These are phyloP conservation scores for Neoboletus brunneissimus DNA, from an alignment of 768 basidiomycete genomes.

Conservation along the genomic window DNA sequence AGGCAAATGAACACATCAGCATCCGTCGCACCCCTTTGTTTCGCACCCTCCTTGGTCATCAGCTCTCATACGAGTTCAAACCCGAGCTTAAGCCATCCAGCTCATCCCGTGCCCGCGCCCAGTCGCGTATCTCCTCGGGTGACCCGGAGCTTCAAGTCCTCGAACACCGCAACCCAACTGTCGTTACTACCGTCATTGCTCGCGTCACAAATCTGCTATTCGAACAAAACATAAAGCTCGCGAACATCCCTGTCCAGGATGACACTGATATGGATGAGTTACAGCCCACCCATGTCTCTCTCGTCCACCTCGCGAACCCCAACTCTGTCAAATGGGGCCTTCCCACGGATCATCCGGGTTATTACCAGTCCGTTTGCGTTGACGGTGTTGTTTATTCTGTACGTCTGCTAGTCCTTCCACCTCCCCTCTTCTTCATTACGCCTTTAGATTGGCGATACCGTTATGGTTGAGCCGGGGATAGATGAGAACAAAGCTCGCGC, in stretches of 20 bases:
- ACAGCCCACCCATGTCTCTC: constrained; percentile 8
- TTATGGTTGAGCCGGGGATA: constrained; percentile 59
- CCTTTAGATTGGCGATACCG: constrained; percentile 57
- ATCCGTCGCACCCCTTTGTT: constrained; percentile 43
- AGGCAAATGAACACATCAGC: constrained; percentile 28
- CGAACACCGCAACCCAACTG: constrained; percentile 36
- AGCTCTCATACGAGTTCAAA: constrained; percentile 22
- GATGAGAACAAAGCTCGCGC: constrained; percentile 44
- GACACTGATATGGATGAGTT: constrained; percentile 25
- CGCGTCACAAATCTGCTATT: constrained; percentile 47
- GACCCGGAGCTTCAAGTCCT: constrained; percentile 33
- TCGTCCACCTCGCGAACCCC: constrained; percentile 33
- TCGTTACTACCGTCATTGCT: constrained; percentile 48
- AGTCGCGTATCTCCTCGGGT: constrained; percentile 7
- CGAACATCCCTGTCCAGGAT: constrained; percentile 30
- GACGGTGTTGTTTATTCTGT: constrained; percentile 61
- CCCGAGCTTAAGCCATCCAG: constrained; percentile 9
- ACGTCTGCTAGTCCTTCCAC: constrained; percentile 15
- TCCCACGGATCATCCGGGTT: constrained; percentile 23
- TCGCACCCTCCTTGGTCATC: constrained; percentile 30
- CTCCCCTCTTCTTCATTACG: constrained; percentile 7
- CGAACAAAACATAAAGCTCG: constrained; percentile 41
- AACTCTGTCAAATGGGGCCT: constrained; percentile 34
- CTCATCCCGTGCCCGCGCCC: constrained; percentile 18
- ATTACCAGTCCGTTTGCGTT: constrained; percentile 47